These are phyloP conservation scores for Astragalus glycyphyllos DNA, from an alignment of 306 rosid genomes.

Conservation along the genomic window DNA sequence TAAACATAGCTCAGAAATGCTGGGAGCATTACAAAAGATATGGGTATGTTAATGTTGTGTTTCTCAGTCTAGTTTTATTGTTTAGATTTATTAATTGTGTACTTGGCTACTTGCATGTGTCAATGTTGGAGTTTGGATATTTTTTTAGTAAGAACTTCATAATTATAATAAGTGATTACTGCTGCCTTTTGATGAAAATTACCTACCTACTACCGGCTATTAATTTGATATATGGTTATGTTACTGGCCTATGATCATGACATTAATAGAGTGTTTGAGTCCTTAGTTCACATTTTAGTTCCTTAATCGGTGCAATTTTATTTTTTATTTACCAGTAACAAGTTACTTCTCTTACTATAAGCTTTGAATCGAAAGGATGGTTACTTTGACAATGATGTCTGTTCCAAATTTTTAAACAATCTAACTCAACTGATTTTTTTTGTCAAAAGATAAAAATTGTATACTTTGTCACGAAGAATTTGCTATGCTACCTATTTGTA, in stretches of 20 bases:
- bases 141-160: neutral
- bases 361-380: neutral
- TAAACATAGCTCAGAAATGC: slow-evolving; percentile 4
- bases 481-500: neutral
- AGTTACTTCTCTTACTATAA: neutral
- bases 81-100: slow-evolving; percentile 6
- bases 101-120: neutral
- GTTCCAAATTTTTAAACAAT: neutral
- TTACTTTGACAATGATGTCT: neutral
- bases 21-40: slow-evolving; percentile 16
- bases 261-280: neutral
- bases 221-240: neutral
- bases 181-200: neutral
- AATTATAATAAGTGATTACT: neutral
- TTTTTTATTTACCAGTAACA: neutral
- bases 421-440: neutral
- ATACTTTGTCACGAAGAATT: neutral
- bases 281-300: neutral
- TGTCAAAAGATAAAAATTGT: neutral
- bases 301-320: slow-evolving; percentile 1
- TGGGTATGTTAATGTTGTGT: slow-evolving; percentile 12
- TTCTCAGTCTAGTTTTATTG: neutral
- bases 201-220: neutral
- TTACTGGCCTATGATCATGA: neutral
- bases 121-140: neutral